A percentile compares a stretch with the other conserved stretches of the same genome.
Evolutionary conservation across 176 grass and related monocot genomes (phyloP).

Genomic region (Cocos nucifera): DNA sequence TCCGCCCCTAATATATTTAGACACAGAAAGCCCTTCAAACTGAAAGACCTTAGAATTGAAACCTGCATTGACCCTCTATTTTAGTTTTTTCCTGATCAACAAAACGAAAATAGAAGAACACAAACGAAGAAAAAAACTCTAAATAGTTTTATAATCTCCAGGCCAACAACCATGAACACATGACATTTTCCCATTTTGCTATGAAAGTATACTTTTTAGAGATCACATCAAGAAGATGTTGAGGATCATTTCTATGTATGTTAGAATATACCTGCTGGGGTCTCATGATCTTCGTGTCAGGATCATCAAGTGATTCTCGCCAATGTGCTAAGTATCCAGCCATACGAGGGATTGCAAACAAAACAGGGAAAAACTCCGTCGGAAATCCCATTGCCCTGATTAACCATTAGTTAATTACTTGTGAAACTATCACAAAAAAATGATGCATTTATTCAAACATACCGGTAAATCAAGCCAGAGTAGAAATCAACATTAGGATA

Average conservation of each 20-base stretch:
- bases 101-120: no score
- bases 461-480: constrained; percentile 96
- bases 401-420: constrained; percentile 14
- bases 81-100: no score
- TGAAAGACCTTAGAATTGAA: no score
- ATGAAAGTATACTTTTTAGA: no score
- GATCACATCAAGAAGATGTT: no score
- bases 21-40: no score
- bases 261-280: constrained; percentile 67
- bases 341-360: constrained; percentile 95
- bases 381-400: constrained; percentile 97
- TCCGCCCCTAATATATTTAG: no score
- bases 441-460: constrained; percentile 6
- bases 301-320: constrained; percentile 95
- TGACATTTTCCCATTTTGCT: no score
- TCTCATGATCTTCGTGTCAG: constrained; percentile 96
- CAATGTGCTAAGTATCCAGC: constrained; percentile 92
- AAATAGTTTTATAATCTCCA: no score
- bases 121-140: no score
- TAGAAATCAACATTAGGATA: constrained; percentile 99
- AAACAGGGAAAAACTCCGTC: constrained; percentile 83
- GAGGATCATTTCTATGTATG: neutral
- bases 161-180: no score
- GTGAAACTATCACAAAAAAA: neutral
- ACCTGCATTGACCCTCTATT: no score